A percentile compares a stretch with the other conserved stretches of the same genome.
These are phyloP conservation scores for Protomyces inouyei DNA, from an alignment of 1,139 yeast genomes.

Conservation along the genomic window DNA sequence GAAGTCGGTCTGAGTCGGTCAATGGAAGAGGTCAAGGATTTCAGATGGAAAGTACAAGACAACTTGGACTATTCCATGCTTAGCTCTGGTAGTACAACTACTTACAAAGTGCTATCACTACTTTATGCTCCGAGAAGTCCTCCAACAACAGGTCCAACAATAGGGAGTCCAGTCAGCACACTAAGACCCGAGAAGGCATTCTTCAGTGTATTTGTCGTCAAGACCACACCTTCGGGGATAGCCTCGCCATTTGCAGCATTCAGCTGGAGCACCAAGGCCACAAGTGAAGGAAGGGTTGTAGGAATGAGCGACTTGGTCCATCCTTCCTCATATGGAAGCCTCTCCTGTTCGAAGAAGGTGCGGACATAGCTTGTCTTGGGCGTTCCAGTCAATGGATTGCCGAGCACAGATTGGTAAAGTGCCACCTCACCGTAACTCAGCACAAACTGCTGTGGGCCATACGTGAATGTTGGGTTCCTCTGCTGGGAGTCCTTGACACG, in stretches of 20 bases:
- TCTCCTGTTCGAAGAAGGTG: conserved; percentile 12
- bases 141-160: not conserved
- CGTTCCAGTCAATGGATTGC: conserved; percentile 15
- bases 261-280: conserved; percentile 2
- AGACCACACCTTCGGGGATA: conserved; percentile 12
- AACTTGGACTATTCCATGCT: no score
- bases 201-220: conserved; percentile 5
- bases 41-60: no score
- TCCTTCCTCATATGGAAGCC: conserved; percentile 16
- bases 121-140: not conserved
- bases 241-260: conserved; percentile 16
- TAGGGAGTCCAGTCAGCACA: conserved; percentile 1
- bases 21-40: no score
- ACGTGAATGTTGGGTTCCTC: conserved; percentile 12
- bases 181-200: conserved; percentile 10
- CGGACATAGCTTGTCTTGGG: conserved; percentile 13
- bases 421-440: conserved; percentile 19
- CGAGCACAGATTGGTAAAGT: conserved; percentile 17
- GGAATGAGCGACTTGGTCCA: conserved; percentile 9
- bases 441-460: conserved; percentile 14
- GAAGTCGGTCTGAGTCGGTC: no score
- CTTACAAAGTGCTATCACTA: no score
- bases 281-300: conserved; percentile 11
- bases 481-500: conserved; percentile 2
- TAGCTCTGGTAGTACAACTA: no score